These are phyloP conservation scores for Hymenoscyphus occultus DNA, from an alignment of 2,329 filamentous ascomycete genomes.

Conservation along the genomic window DNA sequence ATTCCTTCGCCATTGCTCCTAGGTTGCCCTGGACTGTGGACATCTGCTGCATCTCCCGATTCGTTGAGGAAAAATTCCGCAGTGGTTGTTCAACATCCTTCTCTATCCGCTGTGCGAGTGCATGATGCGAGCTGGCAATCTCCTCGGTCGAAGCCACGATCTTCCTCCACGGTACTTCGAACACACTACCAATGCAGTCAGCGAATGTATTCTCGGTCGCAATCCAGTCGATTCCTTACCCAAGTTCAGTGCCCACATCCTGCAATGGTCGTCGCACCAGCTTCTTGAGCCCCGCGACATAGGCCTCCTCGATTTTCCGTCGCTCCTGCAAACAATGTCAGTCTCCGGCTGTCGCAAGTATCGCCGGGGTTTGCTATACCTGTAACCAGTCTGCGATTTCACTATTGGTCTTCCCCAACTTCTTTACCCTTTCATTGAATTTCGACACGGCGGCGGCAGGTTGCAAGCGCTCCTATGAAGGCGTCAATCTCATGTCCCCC, in stretches of 20 bases:
- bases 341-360: conserved; percentile 18
- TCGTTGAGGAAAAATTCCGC: conserved; percentile 68
- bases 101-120: conserved; percentile 78
- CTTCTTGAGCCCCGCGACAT: conserved; percentile 78
- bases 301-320: conserved; percentile 85
- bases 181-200: conserved; percentile 61
- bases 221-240: conserved; percentile 61
- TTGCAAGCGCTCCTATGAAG: conserved; percentile 68
- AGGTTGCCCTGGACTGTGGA: conserved; percentile 79
- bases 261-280: conserved; percentile 72
- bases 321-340: conserved; percentile 65
- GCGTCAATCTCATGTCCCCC: conserved; percentile 22
- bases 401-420: conserved; percentile 79
- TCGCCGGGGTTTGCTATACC: conserved; percentile 50
- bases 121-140: conserved; percentile 79
- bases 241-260: conserved; percentile 76
- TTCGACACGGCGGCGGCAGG: conserved; percentile 78
- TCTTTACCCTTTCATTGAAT: conserved; percentile 81
- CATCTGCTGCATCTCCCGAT: conserved; percentile 76
- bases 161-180: conserved; percentile 85
- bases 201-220: conserved; percentile 12
- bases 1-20: conserved; percentile 73
- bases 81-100: conserved; percentile 83
- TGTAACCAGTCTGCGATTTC: conserved; percentile 97
- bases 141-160: conserved; percentile 77